Evolutionary conservation across 1,284 basidiomycete species (phyloP).

Genomic region (Sporisorium sorghi): DNA sequence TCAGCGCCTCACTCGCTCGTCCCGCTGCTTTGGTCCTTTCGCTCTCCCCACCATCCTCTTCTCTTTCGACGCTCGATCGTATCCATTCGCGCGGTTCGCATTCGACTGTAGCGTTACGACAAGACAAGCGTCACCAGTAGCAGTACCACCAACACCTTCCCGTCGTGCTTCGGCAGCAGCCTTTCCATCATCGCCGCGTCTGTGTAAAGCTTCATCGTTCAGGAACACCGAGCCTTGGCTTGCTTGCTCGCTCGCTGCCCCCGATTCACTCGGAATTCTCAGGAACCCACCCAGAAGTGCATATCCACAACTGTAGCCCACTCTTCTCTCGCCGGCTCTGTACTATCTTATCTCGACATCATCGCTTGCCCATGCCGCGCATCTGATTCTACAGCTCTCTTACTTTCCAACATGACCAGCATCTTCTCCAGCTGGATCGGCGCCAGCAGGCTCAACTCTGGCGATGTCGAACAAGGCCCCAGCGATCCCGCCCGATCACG

Average conservation of each 20-base stretch:
- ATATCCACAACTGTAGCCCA: too few species aligned
- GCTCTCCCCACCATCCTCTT: conserved; percentile 2
- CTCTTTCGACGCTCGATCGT: not conserved
- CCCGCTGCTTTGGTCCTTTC: not conserved
- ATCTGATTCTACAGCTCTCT: not conserved
- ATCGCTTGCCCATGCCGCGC: not conserved
- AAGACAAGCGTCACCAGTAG: too few species aligned
- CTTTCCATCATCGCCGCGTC: too few species aligned
- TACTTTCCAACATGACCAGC: conserved; percentile 50
- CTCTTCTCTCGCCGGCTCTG: not conserved
- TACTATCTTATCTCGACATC: not conserved
- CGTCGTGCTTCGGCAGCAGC: too few species aligned
- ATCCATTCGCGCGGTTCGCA: not conserved
- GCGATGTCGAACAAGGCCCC: conserved; percentile 28
- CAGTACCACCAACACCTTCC: too few species aligned
- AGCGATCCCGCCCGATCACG: conserved; percentile 25
- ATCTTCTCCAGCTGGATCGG: conserved; percentile 45
- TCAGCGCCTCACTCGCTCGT: too few species aligned
- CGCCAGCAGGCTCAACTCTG: conserved; percentile 23
- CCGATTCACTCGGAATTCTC: too few species aligned
- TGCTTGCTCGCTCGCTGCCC: too few species aligned
- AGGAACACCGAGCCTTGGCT: too few species aligned
- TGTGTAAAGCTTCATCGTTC: too few species aligned
- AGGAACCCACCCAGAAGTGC: too few species aligned
- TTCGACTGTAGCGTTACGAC: conserved; percentile 1